Percentiles rank a stretch among this genome's conserved stretches.
These are phyloP conservation scores for Starmerella floricola DNA, from an alignment of 805 yeast genomes.

Conservation along the genomic window DNA sequence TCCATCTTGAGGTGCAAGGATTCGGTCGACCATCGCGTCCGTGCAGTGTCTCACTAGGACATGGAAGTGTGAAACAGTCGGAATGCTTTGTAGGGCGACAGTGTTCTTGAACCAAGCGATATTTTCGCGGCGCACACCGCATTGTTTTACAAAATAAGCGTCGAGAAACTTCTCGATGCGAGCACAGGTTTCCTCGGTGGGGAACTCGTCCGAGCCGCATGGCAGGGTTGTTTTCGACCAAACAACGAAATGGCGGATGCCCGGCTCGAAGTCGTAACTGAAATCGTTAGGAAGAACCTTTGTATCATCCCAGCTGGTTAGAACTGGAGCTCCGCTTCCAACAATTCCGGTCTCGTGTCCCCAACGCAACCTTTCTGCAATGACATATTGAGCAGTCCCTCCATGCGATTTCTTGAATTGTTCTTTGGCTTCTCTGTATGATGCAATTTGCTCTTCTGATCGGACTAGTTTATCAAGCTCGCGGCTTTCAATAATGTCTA, in stretches of 20 bases:
- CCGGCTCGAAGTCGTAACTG: constrained; percentile 41
- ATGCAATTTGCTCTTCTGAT: constrained; percentile 22
- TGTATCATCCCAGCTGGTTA: constrained; percentile 29
- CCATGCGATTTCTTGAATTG: constrained; percentile 19
- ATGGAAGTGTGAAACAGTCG: constrained; percentile 46
- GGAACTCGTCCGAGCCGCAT: constrained; percentile 32
- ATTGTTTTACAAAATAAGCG: constrained; percentile 32
- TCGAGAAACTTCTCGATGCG: constrained; percentile 34
- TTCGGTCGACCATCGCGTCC: background rate
- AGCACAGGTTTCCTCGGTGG: constrained; percentile 29
- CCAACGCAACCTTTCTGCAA: constrained; percentile 24
- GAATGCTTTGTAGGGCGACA: constrained; percentile 43
- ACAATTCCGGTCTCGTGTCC: constrained; percentile 11
- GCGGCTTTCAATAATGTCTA: constrained; percentile 13
- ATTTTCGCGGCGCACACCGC: constrained; percentile 31
- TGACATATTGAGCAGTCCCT: constrained; percentile 22
- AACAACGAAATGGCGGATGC: constrained; percentile 42
- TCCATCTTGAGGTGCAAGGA: background rate
- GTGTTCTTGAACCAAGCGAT: constrained; percentile 49
- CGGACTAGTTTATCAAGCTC: constrained; percentile 23
- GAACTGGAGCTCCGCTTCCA: constrained; percentile 7
- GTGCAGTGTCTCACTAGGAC: constrained; percentile 31
- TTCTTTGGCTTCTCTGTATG: constrained; percentile 24
- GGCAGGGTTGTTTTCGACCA: constrained; percentile 42
- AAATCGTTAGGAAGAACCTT: constrained; percentile 42